Base-by-base conservation (phyloP, 148 eudicot genomes). In the Gaultheria prostrata region DNA sequence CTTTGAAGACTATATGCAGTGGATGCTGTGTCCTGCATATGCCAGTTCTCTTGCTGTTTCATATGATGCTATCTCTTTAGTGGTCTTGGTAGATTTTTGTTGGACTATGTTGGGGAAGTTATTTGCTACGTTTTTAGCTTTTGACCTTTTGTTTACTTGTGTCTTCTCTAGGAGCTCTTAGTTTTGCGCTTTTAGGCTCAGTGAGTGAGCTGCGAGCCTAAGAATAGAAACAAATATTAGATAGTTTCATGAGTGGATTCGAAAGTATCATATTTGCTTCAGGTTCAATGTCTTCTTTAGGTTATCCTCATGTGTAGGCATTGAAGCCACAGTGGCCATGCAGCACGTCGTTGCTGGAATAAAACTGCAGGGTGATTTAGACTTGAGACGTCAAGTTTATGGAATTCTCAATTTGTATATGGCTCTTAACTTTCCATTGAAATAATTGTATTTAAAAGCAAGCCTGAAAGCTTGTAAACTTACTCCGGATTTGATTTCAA, bases 41-140 rank as follows among this genome's bases (percentile, higher is more conserved):
- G 73, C 18, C 20, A 30, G 73, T 69, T 69, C 73, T 30, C 73
- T 30, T 69, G 73, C 73, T 69, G 39, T 69, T 69, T 30, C 73
- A 69, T 14, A 69, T 69, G 73, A 69, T 14, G 74, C 74, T 69
- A 3, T 67, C 14, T 69, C 17, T 69, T 67, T 69, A 3, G 39
- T 30, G 15, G 39, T 69, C 43, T 69, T 69, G 35, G 43, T 69
- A 14, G 74, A 69, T 28, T 32, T 69, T 69, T 30, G 33, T 3
- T 30, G 8, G 20, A 69, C 43, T 13, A 32, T 69, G 43, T 69
- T 15, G 43, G 74, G 74, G 74, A 69, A 69, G 43, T 69, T 32
- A 30, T 69, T 69, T 13, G 18, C 74, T 69, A 69, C 14, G 8
- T 30, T 12, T 9, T n/a, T 63, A 24, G 70, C 14, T 30, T 28